Evolutionary conservation across 1,284 basidiomycete species (phyloP).

Genomic region (Sphagnurus paluster): DNA sequence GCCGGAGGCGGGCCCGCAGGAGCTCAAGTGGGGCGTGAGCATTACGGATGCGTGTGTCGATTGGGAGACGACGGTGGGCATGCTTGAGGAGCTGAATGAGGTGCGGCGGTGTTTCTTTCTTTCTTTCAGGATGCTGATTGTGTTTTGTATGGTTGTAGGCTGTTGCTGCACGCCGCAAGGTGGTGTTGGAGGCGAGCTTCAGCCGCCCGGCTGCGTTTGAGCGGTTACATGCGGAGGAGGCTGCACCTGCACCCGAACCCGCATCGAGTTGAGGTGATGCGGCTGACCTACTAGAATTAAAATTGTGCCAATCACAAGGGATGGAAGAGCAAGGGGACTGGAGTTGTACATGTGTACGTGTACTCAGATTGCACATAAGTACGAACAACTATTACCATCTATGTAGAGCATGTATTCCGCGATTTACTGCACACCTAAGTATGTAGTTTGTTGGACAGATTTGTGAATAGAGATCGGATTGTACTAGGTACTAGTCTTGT

Average conservation of each 20-base stretch:
- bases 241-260: too few species aligned
- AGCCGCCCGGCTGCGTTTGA: slow-evolving; percentile 33
- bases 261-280: slow-evolving; percentile 7
- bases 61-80: slow-evolving; percentile 81
- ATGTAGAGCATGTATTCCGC: too few species aligned
- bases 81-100: slow-evolving; percentile 76
- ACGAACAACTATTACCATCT: too few species aligned
- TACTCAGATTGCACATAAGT: too few species aligned
- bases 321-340: too few species aligned
- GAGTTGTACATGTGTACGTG: too few species aligned
- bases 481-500: too few species aligned
- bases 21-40: slow-evolving; percentile 81
- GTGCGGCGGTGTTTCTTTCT: slow-evolving; percentile 31
- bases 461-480: too few species aligned
- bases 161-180: slow-evolving; percentile 34
- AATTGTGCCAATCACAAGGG: too few species aligned
- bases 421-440: too few species aligned
- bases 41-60: slow-evolving; percentile 95
- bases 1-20: slow-evolving; percentile 58
- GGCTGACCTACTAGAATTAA: too few species aligned
- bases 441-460: too few species aligned
- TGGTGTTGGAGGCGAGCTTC: slow-evolving; percentile 31
- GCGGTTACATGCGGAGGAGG: slow-evolving; percentile 19
- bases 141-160: slow-evolving; percentile 22
- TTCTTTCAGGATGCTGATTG: not conserved